A percentile compares a stretch with the other conserved stretches of the same genome.
Evolutionary conservation across 129 eudicot genomes (phyloP).

Genomic region (Tanacetum coccineum): DNA sequence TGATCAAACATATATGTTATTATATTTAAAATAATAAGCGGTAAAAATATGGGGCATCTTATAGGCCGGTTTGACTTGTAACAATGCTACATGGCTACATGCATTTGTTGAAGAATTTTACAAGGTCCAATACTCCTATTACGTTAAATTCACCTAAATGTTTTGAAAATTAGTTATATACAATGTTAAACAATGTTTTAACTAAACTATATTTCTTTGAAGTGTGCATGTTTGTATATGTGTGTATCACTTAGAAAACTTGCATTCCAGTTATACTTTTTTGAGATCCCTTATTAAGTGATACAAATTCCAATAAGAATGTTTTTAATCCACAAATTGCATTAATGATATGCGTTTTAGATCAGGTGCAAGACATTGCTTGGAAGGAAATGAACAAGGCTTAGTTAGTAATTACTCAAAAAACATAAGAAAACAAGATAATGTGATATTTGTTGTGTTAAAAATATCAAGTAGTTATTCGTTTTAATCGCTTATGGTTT

Average conservation of each 20-base stretch:
- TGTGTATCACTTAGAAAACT: not conserved
- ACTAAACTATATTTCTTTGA: not conserved
- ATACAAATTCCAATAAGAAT: too few relatives aligned
- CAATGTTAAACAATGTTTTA: not conserved
- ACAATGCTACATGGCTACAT: conserved; percentile 11
- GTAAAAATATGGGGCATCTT: conserved; percentile 8
- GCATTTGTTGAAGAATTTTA: conserved; percentile 15
- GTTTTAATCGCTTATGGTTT: too few relatives aligned
- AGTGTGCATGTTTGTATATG: not conserved
- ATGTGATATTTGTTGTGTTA: too few relatives aligned
- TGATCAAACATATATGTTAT: not conserved
- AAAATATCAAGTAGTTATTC: too few relatives aligned
- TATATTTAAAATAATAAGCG: not conserved
- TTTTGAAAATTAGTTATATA: not conserved
- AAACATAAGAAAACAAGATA: too few relatives aligned
- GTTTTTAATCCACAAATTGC: too few relatives aligned
- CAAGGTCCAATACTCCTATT: not conserved
- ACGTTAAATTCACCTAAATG: not conserved
- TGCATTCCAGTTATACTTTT: too few relatives aligned
- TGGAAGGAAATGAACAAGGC: too few relatives aligned
- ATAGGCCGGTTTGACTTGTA: conserved; percentile 24
- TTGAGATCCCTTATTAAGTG: too few relatives aligned
- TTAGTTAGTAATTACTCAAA: too few relatives aligned
- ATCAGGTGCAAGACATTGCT: too few relatives aligned
- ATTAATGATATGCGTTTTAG: too few relatives aligned